Evolutionary conservation across 352 stramenopile genomes (phyloP), one percentile per base, ranked within the genome.

Genomic region (Pythium utonaiense): DNA sequence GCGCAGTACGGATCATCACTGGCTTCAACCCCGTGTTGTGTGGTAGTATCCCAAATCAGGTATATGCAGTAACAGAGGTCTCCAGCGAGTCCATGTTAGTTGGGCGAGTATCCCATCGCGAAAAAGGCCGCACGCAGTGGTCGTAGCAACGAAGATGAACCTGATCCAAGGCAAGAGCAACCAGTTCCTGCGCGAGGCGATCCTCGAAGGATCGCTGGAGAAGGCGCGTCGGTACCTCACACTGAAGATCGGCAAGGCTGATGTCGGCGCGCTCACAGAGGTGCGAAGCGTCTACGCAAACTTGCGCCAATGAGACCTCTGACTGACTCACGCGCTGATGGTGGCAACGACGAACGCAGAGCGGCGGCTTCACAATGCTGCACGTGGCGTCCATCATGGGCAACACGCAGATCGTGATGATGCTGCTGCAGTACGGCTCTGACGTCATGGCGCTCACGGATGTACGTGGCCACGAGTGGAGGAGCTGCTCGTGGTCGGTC

Each of bases 361-460:
- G 79, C 51, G 82, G 84, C 21, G 82, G 84, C 41, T 93, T 93
- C 63, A 83, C 69, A 13, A 93, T 93, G 84, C 67, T 93, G 22
- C 84, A 93, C 66, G 88, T 82, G 36, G 82, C 84, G 36, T 70
- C 72, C 42, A 73, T 93, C 36, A 80, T 79, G 33, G 84, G 83
- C 19, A 89, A 93, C 64, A 91, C 80, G 47, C 80, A 93, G 71
- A 89, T 93, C 71, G 74, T 87, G n/a, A 89, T 93, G 79, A 93
- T 93, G 83, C 66, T 93, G 34, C 70, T 93, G 28, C 83, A 93
- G 64, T 90, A 80, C 60, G 78, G 82, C 53, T 75, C 83, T 5
- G 82, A 90, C 65, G 78, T 91, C 33, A 73, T 85, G 53, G 78
- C 83, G 27, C 77, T 93, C 42, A 91, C 83, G 0, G 83, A 93